Evolutionary conservation across 2,329 filamentous ascomycete species (phyloP).

Genomic region (Aspergillus ruber): DNA sequence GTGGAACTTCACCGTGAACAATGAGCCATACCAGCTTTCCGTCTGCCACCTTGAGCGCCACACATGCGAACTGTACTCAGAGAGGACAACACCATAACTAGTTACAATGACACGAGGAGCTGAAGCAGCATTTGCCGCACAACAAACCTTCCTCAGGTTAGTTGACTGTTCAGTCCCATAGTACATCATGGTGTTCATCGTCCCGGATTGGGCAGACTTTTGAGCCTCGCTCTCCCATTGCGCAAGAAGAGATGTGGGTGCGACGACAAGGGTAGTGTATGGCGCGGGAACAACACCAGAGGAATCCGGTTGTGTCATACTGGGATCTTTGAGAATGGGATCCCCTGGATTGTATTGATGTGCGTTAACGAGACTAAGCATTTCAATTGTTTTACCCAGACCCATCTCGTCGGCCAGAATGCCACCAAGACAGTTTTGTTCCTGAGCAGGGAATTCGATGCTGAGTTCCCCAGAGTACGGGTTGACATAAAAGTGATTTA

Average conservation of each 20-base stretch:
- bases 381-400: constrained; percentile 95
- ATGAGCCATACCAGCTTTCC: constrained; percentile 7
- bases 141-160: constrained; percentile 74
- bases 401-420: constrained; percentile 97
- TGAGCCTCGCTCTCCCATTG: constrained; percentile 96
- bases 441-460: constrained; percentile 82
- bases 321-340: neutral
- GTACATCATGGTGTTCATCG: constrained; percentile 79
- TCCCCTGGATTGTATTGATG: constrained; percentile 59
- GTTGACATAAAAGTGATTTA: constrained; percentile 84
- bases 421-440: constrained; percentile 89
- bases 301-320: constrained; percentile 47
- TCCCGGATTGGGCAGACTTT: constrained; percentile 78
- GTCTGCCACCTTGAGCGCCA: constrained; percentile 52
- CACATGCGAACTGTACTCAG: constrained; percentile 73
- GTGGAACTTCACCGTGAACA: constrained; percentile 93
- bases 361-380: constrained; percentile 87
- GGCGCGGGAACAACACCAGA: constrained; percentile 62
- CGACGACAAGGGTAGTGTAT: constrained; percentile 88
- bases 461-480: constrained; percentile 94
- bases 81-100: constrained; percentile 85
- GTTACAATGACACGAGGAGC: constrained; percentile 91
- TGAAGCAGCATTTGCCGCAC: constrained; percentile 63
- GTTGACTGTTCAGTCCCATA: constrained; percentile 79
- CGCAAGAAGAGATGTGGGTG: constrained; percentile 90